Base-by-base conservation (phyloP, 2,329 filamentous ascomycete species). In the Helotiales sp. region DNA sequence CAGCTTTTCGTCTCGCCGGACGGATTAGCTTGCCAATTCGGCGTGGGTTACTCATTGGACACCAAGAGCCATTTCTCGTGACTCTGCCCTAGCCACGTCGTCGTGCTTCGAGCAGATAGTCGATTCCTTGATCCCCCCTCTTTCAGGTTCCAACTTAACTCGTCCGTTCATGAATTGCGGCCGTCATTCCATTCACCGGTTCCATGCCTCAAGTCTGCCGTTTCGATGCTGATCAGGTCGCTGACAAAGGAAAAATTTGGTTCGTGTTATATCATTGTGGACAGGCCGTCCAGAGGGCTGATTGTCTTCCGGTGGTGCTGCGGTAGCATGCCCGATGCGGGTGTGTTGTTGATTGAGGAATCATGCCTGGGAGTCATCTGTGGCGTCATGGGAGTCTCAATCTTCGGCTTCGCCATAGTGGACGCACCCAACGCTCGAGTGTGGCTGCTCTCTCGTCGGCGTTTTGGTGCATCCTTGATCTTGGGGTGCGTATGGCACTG, bases 401-500 rank as follows among this genome's bases (percentile, higher is more conserved):
- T 76, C 75, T 84, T 85, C 50, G 82, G 79, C 75, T 83, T 87
- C 8, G 80, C 77, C 75, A 81, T 81, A 63, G 79, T 80, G 30
- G 81, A 69, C 77, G 74, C 75, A 55, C 73, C 75, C 1, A 76
- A 49, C 15, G 72, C 77, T 67, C 76, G 71, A 54, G 75, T 76
- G 72, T 88, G 84, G 72, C 82, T 86, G 75, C 82, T 88, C 75
- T 91, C 89, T 54, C 89, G 84, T 63, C 88, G 84, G 60, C 89
- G 84, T 79, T 92, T 92, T 2, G 89, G 88, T 1, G 87, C 85
- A 72, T 92, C 90, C 76, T 91, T 91, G 76, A 89, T 85, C 78
- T 92, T 92, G 17, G 87, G 86, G 72, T 91, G 89, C 0, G 88
- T 89, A 76, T 92, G 89, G 72, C 90, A 92, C 89, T 71, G 47